A percentile compares a stretch with the other conserved stretches of the same genome.
phyloP scores from a whole-genome alignment of 1,284 basidiomycete genomes.

The Puccinia hordei region DNA sequence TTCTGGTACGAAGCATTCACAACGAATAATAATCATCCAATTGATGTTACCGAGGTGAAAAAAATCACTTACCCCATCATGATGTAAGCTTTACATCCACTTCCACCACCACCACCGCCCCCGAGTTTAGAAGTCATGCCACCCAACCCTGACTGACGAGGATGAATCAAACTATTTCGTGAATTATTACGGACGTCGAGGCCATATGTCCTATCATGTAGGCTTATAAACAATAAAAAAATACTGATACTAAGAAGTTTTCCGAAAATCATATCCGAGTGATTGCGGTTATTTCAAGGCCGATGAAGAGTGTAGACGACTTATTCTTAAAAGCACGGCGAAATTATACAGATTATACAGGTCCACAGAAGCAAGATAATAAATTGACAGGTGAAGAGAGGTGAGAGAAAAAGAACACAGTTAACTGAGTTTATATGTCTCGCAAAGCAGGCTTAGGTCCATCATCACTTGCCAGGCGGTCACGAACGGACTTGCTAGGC shows the following conservation, averaged over 20 bases:
- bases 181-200: background rate
- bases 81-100: constrained; percentile 4
- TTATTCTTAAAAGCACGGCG: too few relatives aligned
- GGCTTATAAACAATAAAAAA: background rate
- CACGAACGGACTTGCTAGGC: too few relatives aligned
- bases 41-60: background rate
- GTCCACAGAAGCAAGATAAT: too few relatives aligned
- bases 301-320: too few relatives aligned
- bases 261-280: background rate
- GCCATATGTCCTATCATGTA: background rate
- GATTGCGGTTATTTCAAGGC: too few relatives aligned
- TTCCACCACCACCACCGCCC: background rate
- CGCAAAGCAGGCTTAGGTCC: too few relatives aligned
- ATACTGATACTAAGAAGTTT: background rate
- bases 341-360: too few relatives aligned
- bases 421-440: too few relatives aligned
- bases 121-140: background rate
- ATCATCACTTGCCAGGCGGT: too few relatives aligned
- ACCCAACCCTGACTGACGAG: background rate
- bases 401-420: too few relatives aligned
- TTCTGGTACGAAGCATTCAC: background rate
- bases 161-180: background rate
- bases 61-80: background rate
- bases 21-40: background rate
- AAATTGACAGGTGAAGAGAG: too few relatives aligned